Conservation (phyloP, 169 alveolate genomes). For the Cryptosporidium tyzzeri region DNA sequence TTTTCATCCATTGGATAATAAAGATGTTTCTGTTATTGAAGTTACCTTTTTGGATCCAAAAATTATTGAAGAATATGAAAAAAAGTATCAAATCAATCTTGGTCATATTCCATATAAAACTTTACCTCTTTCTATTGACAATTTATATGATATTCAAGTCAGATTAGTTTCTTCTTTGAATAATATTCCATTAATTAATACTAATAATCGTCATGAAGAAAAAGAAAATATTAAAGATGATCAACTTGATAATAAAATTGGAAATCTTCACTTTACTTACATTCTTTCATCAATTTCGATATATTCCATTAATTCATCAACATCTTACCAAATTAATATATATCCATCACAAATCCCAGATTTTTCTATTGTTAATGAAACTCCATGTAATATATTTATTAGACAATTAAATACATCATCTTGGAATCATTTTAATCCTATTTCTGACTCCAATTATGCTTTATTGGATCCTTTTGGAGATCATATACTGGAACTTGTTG, state of each 20-base stretch:
- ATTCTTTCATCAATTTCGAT: slow-evolving; percentile 47
- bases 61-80: slow-evolving; percentile 22
- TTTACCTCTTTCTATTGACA: slow-evolving; percentile 34
- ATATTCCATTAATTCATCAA: slow-evolving; percentile 42
- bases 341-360: slow-evolving; percentile 67
- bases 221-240: neutral
- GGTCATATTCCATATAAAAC: slow-evolving; percentile 42
- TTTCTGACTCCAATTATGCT: slow-evolving; percentile 47
- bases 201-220: neutral
- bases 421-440: slow-evolving; percentile 38
- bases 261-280: slow-evolving; percentile 37
- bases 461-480: slow-evolving; percentile 57
- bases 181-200: neutral
- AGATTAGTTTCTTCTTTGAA: slow-evolving; percentile 25
- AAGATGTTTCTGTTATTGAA: slow-evolving; percentile 22
- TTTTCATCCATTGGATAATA: slow-evolving; percentile 40
- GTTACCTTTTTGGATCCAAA: slow-evolving; percentile 54
- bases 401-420: slow-evolving; percentile 26
- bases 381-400: slow-evolving; percentile 34
- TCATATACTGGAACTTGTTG: slow-evolving; percentile 39
- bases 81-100: slow-evolving; percentile 2
- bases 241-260: neutral
- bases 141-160: slow-evolving; percentile 45
- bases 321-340: slow-evolving; percentile 48
- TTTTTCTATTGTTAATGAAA: slow-evolving; percentile 44